Evolutionary conservation across 192 early-diverging fungal genomes (phyloP), one percentile per base, ranked within the genome.

Genomic region (Bifiguratus adelaidae): DNA sequence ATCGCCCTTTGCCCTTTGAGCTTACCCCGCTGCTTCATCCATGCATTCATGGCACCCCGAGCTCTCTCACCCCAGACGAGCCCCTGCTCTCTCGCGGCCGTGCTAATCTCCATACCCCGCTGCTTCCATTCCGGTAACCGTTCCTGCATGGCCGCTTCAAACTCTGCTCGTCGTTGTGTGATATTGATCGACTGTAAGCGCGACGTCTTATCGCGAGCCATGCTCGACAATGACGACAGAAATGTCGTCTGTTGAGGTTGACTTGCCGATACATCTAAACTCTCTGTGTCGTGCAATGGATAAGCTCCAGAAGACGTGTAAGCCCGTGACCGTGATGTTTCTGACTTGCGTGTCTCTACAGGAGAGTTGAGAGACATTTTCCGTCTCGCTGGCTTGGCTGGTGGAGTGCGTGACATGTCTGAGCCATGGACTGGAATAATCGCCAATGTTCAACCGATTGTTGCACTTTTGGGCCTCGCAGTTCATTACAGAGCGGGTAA

Each of bases 381-480:
- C 38, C 49, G 35, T 28, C 49, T 33, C 21, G 24, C 24, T 27
- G 49, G 49, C 25, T 51, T 51, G 7, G 23, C 37, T 19, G 49
- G 49, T 13, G 49, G 49, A 26, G 49, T 40, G n/a, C n/a, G n/a
- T n/a, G n/a, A n/a, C n/a, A n/a, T n/a, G n/a, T n/a, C n/a, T n/a
- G n/a, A n/a, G n/a, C n/a, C n/a, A n/a, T n/a, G n/a, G n/a, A n/a
- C n/a, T n/a, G n/a, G n/a, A n/a, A n/a, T n/a, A n/a, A n/a, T n/a
- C n/a, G n/a, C n/a, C n/a, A 40, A 65, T 65, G 62, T 65, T 65
- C 44, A 55, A 65, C 47, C 32, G 32, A 18, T 38, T 65, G 22
- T 51, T 53, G 29, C 58, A 65, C 48, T 65, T 58, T 41, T 65
- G 62, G 62, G 35, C 53, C 9, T 46, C 45, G 29, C 45, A 50